Percentiles rank a stretch among this genome's conserved stretches.
Conservation (phyloP, 495 filamentous ascomycete species). For the Massariosphaeria phaeospora region DNA sequence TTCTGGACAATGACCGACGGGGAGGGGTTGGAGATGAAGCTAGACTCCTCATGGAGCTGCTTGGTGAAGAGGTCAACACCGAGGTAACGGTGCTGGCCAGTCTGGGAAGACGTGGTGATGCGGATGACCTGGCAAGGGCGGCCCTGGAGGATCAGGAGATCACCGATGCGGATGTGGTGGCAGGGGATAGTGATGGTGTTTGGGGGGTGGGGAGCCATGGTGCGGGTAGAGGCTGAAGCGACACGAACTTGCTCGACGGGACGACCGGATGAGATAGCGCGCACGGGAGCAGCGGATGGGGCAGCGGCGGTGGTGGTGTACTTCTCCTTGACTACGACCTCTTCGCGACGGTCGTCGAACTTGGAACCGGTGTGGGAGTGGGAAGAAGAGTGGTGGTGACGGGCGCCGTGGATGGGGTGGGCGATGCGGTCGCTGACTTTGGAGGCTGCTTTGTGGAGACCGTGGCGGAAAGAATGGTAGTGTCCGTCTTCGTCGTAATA, state of each 20-base stretch:
- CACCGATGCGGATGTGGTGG: conserved; percentile 98
- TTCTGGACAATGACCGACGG: conserved; percentile 97
- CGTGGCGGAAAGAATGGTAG: conserved; percentile 90
- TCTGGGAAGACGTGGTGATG: conserved; percentile 96
- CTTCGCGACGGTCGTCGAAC: conserved; percentile 36
- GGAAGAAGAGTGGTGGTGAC: conserved; percentile 34
- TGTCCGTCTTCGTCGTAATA: conserved; percentile 99
- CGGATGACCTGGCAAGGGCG: conserved; percentile 99
- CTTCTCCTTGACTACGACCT: conserved; percentile 40
- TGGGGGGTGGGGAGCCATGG: conserved; percentile 49
- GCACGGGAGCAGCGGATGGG: conserved; percentile 3
- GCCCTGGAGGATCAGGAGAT: conserved; percentile 97
- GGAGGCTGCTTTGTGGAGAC: conserved; percentile 74
- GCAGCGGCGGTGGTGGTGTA: conserved; percentile 32
- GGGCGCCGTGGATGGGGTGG: conserved; percentile 51
- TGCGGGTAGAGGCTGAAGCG: conserved; percentile 10
- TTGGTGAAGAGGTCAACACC: conserved; percentile 99
- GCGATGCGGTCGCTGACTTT: too few relatives aligned
- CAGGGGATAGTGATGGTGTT: conserved; percentile 97
- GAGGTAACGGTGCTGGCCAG: conserved; percentile 98
- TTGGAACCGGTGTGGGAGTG: conserved; percentile 29
- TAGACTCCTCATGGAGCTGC: conserved; percentile 98
- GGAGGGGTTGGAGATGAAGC: conserved; percentile 92
- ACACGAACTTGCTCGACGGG: conserved; percentile 20
- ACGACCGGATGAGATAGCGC: conserved; percentile 16